phyloP scores from a whole-genome alignment of 2,329 filamentous ascomycete species.

The Dothidotthia symphoricarpi region DNA sequence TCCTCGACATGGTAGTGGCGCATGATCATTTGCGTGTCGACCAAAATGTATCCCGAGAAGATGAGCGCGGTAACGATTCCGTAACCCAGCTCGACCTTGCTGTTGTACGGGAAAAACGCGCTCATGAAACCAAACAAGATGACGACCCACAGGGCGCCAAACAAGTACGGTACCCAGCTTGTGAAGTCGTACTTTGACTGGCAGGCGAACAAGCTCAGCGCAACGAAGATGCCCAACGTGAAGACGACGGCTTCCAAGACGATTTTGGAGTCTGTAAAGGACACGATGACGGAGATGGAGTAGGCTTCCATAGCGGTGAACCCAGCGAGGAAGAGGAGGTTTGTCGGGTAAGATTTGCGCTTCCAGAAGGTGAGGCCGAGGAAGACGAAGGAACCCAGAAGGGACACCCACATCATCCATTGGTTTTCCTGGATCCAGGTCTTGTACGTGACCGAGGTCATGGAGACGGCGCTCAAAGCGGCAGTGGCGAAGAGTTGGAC shows the following conservation, averaged over 20 bases:
- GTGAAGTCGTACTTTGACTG: conserved; percentile 99
- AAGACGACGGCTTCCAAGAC: conserved; percentile 89
- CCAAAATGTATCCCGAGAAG: conserved; percentile 91
- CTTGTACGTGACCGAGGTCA: conserved; percentile 78
- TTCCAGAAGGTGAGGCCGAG: conserved; percentile 43
- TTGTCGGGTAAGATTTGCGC: conserved; percentile 75
- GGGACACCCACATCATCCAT: conserved; percentile 82
- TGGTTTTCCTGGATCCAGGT: conserved; percentile 81
- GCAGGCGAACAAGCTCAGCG: conserved; percentile 78
- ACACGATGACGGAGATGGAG: conserved; percentile 86
- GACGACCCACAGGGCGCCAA: conserved; percentile 84
- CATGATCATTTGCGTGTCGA: conserved; percentile 95
- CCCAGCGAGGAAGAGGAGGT: conserved; percentile 83
- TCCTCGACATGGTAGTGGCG: conserved; percentile 96
- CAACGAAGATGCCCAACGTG: conserved; percentile 67
- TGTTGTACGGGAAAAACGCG: conserved; percentile 81
- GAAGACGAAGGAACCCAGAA: conserved; percentile 47
- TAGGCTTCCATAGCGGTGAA: conserved; percentile 95
- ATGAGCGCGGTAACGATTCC: conserved; percentile 78
- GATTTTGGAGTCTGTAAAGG: conserved; percentile 79
- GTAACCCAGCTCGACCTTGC: conserved; percentile 80
- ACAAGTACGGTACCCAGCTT: conserved; percentile 92
- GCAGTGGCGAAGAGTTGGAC: conserved; percentile 86
- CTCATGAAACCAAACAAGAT: conserved; percentile 92
- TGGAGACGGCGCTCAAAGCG: conserved; percentile 76